Conservation (phyloP, 768 basidiomycete species). For the Russula sp. region DNA sequence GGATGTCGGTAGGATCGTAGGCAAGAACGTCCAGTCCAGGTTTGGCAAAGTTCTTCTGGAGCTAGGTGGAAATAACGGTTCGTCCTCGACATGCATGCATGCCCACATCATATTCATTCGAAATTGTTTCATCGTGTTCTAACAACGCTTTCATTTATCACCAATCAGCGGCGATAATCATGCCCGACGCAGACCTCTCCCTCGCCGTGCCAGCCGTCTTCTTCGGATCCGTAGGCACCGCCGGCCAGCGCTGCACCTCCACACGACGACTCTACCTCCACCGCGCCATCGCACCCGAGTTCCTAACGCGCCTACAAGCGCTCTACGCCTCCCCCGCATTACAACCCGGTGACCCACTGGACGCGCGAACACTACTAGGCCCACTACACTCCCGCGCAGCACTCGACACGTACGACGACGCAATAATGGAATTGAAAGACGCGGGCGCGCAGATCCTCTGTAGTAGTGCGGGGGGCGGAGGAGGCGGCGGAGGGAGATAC, state of each 20-base stretch:
- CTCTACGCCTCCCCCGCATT: conserved; percentile 67
- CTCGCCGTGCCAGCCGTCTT: conserved; percentile 89
- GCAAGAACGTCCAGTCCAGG: conserved; percentile 77
- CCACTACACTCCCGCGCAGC: conserved; percentile 77
- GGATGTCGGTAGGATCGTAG: conserved; percentile 80
- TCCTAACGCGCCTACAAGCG: conserved; percentile 69
- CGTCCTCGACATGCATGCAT: conserved; percentile 24
- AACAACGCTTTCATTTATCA: not conserved
- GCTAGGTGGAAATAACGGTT: conserved; percentile 94
- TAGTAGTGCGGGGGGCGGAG: conserved; percentile 71
- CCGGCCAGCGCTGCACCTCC: conserved; percentile 79
- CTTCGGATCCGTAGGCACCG: conserved; percentile 89
- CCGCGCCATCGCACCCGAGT: conserved; percentile 67
- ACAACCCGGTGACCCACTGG: conserved; percentile 83
- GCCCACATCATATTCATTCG: not conserved
- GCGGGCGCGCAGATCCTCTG: conserved; percentile 73
- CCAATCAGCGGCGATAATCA: conserved; percentile 77
- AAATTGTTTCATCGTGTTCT: not conserved
- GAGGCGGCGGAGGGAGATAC: conserved; percentile 42
- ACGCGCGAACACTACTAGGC: conserved; percentile 69
- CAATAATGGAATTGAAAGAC: conserved; percentile 58
- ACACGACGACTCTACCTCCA: conserved; percentile 91
- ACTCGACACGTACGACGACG: conserved; percentile 58
- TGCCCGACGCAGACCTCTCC: conserved; percentile 89
- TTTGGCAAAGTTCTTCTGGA: conserved; percentile 92